Base-by-base conservation (phyloP, 352 stramenopile genomes). In the Pythium myriotylum region DNA sequence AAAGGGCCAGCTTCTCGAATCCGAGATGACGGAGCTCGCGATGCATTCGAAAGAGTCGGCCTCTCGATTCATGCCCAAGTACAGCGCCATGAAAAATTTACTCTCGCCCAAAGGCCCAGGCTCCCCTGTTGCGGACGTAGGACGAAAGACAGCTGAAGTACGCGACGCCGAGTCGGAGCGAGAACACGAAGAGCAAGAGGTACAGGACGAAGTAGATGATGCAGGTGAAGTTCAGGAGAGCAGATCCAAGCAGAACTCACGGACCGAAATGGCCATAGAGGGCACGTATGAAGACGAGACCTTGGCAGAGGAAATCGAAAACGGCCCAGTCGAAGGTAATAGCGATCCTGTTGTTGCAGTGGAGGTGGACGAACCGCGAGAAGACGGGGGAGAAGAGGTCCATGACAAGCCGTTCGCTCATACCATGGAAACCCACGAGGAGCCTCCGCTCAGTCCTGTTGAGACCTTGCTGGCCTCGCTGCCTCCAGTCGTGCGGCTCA, bases 401-500 rank as follows among this genome's bases (percentile, higher is more conserved):
- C n/a, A n/a, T n/a, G n/a, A n/a, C n/a, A n/a, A n/a, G n/a, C n/a
- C n/a, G n/a, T n/a, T n/a, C n/a, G n/a, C n/a, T n/a, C n/a, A n/a
- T n/a, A n/a, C n/a, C n/a, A n/a, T n/a, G n/a, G 41, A 48, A 19
- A 26, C 41, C 5, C 37, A 43, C 37, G 37, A 43, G 37, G 17
- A 43, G n/a, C 33, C 33, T 9, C 29, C 19, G 17, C 20, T 49
- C 16, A 50, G 20, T 37, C 32, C 51, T 8, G 43, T 41, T 14
- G 61, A 62, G 61, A 16, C 59, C 19, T 35, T 74, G 16, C 22
- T 79, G 0, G 59, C 60, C 19, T 59, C 52, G 6, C 62, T 88
- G 9, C 79, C 81, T 2, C 35, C 65, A 16, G 37, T 88, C 2
- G 65, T 88, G 9, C 79, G 77, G 1, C 56, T 90, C 20, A 51